Base-by-base conservation (phyloP, 2,329 filamentous ascomycete genomes). In the Stagonosporopsis vannaccii region DNA sequence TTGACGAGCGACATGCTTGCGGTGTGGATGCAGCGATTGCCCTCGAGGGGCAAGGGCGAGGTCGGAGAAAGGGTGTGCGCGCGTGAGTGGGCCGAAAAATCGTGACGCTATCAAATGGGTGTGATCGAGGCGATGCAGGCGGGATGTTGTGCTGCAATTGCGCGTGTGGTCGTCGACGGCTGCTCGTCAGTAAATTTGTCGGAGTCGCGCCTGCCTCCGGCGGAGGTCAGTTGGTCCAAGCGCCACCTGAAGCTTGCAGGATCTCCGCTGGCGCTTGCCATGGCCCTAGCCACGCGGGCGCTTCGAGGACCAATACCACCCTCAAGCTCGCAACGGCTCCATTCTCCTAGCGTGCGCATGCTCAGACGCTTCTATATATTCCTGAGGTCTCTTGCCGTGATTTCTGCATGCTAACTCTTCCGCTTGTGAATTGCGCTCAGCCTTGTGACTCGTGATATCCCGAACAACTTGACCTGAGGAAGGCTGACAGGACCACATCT, bases 1-100 rank as follows among this genome's bases (percentile, higher is more conserved):
- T 89, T 86, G 73, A 85, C 81, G 78, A 97, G 84, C 69, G 88
- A 90, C 88, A 91, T 90, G 64, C 58, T 65, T 70, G 66, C 39
- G 55, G 47, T 58, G 59, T 50, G 42, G 51, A 44, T 41, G 42
- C 52, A 41, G 17, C n/a, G 41, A 40, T 60, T 52, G 70, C 70
- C 70, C 71, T 63, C 69, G 58, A 63, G 62, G 72, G 71, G 67
- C 68, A 52, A 54, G 45, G 56, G 60, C 50, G 55, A 39, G n/a
- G 15, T 11, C 22, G 53, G 12, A 6, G 36, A 25, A n/a, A 42
- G 6, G 32, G 26, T 13, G 26, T 13, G 4, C 23, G 8, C 3
- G 2, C 13, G 11, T 20, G 20, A 9, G 35, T 8, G 2, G 28
- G 20, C 28, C 37, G 23, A 42, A 22, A 35, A 30, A 17, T 44